phyloP scores from a whole-genome alignment of 306 rosid species.

The Medicago lupulina region DNA sequence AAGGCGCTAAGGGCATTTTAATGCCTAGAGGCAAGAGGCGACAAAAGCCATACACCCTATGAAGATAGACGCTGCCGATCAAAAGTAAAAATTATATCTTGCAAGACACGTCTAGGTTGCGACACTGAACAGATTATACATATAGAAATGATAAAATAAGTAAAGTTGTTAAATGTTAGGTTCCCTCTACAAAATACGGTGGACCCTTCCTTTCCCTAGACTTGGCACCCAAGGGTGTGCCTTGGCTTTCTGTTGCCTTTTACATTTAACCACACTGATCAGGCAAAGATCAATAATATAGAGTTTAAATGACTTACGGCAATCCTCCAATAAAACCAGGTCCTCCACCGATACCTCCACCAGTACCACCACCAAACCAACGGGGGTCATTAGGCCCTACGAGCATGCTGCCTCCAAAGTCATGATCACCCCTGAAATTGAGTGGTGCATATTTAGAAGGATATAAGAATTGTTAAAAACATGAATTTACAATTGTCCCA shows the following conservation, averaged over 20 bases:
- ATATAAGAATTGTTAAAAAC: neutral
- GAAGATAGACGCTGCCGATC: neutral
- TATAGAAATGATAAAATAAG: neutral
- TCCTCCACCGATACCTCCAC: constrained; percentile 57
- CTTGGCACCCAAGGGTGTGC: neutral
- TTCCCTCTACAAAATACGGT: neutral
- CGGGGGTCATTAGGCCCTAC: constrained; percentile 80
- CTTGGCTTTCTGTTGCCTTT: neutral
- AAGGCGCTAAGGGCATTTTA: neutral
- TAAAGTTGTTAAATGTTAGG: neutral
- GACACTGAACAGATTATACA: neutral
- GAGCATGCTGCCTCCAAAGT: constrained; percentile 73
- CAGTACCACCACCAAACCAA: constrained; percentile 65
- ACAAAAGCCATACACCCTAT: neutral
- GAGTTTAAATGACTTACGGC: constrained; percentile 63
- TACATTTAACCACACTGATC: neutral
- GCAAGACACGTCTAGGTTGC: neutral
- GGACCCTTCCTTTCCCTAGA: neutral
- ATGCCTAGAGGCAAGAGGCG: neutral
- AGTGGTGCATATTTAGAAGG: constrained; percentile 21
- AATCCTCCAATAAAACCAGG: constrained; percentile 66
- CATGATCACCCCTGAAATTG: constrained; percentile 60
- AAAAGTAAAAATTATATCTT: neutral
- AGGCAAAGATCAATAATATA: constrained; percentile 18
- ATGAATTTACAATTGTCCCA: neutral